Evolutionary conservation across 2,329 filamentous ascomycete genomes (phyloP).

Genomic region (Hypoxylon sp.): DNA sequence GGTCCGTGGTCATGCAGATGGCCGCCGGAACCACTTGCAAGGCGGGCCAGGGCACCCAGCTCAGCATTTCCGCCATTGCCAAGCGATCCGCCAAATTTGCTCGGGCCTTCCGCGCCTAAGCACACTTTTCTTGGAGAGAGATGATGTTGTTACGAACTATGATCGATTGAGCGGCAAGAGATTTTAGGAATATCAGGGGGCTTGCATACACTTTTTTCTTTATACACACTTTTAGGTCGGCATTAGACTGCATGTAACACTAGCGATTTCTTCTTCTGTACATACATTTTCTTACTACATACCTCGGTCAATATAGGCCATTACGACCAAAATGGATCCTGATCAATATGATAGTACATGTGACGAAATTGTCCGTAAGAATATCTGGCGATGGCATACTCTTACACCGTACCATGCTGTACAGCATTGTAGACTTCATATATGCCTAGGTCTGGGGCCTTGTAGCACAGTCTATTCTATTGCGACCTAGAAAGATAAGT

Average conservation of each 20-base stretch:
- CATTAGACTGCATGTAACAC: constrained; percentile 31
- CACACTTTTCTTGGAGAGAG: neutral
- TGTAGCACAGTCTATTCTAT: too few relatives aligned
- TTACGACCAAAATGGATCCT: neutral
- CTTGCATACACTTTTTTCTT: constrained; percentile 20
- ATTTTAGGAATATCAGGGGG: constrained; percentile 8
- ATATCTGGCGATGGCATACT: neutral
- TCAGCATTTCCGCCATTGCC: constrained; percentile 56
- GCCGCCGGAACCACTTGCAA: constrained; percentile 64
- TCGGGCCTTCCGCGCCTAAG: constrained; percentile 50
- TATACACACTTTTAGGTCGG: neutral
- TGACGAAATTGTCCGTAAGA: neutral
- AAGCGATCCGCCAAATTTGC: constrained; percentile 36
- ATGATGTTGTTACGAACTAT: constrained; percentile 8
- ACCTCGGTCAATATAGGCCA: constrained; percentile 14
- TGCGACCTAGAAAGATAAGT: too few relatives aligned
- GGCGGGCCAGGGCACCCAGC: constrained; percentile 57
- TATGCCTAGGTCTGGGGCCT: too few relatives aligned
- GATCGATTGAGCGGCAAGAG: neutral
- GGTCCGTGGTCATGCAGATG: constrained; percentile 62
- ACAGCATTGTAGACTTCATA: neutral
- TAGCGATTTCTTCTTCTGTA: constrained; percentile 34
- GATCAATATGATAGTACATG: neutral
- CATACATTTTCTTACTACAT: constrained; percentile 34
- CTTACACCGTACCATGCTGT: neutral